phyloP scores from a whole-genome alignment of 371 early-diverging fungal species.

The Mortierella sp. region DNA sequence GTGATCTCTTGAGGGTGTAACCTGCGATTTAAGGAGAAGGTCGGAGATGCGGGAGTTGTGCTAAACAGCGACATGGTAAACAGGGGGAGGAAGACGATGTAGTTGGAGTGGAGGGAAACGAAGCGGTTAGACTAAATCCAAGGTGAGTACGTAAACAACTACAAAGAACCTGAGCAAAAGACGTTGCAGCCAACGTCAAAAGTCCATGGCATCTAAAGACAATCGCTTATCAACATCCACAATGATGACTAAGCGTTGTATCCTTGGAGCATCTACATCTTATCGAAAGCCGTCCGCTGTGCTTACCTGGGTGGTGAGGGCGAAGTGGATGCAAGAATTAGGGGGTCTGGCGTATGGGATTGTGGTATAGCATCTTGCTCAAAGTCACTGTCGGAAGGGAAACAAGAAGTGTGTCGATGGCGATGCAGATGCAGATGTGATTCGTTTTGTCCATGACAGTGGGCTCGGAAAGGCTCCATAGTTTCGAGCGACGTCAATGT shows the following conservation, averaged over 20 bases:
- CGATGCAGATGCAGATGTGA: conserved; percentile 4
- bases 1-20: conserved; percentile 1
- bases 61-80: conserved; percentile 9
- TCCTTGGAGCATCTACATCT: neutral
- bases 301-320: neutral
- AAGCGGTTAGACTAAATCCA: neutral
- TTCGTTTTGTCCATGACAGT: conserved; percentile 5
- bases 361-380: no score
- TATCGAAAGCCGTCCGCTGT: neutral
- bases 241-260: conserved; percentile 3
- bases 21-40: conserved; percentile 2
- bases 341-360: neutral
- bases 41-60: conserved; percentile 1
- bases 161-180: neutral
- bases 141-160: neutral
- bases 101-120: neutral
- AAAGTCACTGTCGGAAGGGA: no score
- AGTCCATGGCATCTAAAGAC: neutral
- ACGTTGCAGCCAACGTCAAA: neutral
- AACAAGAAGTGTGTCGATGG: neutral
- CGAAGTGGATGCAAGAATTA: neutral
- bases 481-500: neutral
- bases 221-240: no score
- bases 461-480: neutral
- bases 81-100: neutral